Evolutionary conservation across 2,329 filamentous ascomycete species (phyloP), one percentile per base, ranked within the genome.

Genomic region (Teratosphaeria zuluensis): DNA sequence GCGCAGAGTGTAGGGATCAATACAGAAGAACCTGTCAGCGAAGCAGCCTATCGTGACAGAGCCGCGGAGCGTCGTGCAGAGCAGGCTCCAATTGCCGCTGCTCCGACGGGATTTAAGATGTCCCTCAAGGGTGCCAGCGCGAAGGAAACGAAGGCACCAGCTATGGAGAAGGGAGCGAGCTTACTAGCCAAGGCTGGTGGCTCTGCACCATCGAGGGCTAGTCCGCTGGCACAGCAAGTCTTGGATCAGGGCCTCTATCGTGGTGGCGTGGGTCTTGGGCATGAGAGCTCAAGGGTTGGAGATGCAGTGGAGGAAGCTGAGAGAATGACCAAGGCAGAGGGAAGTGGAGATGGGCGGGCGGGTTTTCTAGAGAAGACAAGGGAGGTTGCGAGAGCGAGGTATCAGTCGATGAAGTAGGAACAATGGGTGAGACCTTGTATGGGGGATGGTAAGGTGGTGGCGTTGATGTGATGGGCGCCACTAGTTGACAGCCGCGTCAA

Each of bases 91-190:
- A 19, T 2, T 31, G 57, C 48, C 7, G 59, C 58, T 58, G n/a
- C 51, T 58, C 24, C 69, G 24, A 56, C 52, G 54, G 60, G 59
- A 24, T 24, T 64, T 32, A 59, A 60, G 54, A 58, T 66, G 42
- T 63, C 62, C 2, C 62, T 72, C 57, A 68, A 71, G 53, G 55
- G 61, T 8, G 57, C 57, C 24, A 30, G 42, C 30, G 53, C 33
- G 32, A 35, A 35, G 12, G 33, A 59, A 51, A 42, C 51, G 52
- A 55, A 56, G 55, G 65, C 38, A 66, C 61, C 48, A 64, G 64
- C 31, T 54, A 57, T 42, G 56, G 84, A 46, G 89, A 89, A 76
- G 87, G 88, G 83, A 87, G 87, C 30, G 89, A 86, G 86, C 83
- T 76, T 24, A 76, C 79, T 0, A 86, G 87, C 8, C 78, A 80